Base-by-base conservation (phyloP, 2,329 filamentous ascomycete species). In the Alternaria conjuncta region DNA sequence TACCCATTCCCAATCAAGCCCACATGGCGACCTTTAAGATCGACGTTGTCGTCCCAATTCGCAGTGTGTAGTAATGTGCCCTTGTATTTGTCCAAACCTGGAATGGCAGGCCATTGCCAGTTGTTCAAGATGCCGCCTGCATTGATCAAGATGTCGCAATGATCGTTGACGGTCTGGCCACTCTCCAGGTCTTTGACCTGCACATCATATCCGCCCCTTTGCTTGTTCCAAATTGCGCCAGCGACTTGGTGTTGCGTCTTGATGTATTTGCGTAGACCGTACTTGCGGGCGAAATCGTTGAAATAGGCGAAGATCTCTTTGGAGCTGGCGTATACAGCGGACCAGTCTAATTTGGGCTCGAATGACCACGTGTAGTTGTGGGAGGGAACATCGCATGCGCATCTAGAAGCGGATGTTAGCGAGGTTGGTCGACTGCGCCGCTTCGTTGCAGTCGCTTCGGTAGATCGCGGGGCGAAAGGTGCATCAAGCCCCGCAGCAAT, bases 11-110 rank as follows among this genome's bases (percentile, higher is more conserved):
- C 87, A 54, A 89, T 83, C n/a, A 88, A 73, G 6, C 83, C 82
- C 23, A 87, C 84, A 10, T 79, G 78, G 65, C 86, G 86, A 25
- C 77, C 82, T 2, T 71, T 72, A 7, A 87, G 75, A n/a, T 86
- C 80, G 9, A 86, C 76, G 18, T 83, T 80, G 6, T 84, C 74
- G 2, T 86, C 82, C 86, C 86, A 90, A 41, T 82, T 80, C 1
- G 87, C 84, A 0, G 85, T 85, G 70, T 90, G 87, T 46, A 88
- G 80, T 5, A 88, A 74, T 8, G 77, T 71, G 9, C 87, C 87
- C 55, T 82, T 75, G 76, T 88, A 90, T n/a, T 76, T 78, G 2
- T 82, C 67, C 0, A 85, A 64, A 0, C 87, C 87, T 0, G 83
- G 81, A 21, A 89, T 83, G 18, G 82, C 80, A 2, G 87, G 87